Evolutionary conservation across 208 protist genomes (phyloP).

Genomic region (Acanthamoeba pearcei): DNA sequence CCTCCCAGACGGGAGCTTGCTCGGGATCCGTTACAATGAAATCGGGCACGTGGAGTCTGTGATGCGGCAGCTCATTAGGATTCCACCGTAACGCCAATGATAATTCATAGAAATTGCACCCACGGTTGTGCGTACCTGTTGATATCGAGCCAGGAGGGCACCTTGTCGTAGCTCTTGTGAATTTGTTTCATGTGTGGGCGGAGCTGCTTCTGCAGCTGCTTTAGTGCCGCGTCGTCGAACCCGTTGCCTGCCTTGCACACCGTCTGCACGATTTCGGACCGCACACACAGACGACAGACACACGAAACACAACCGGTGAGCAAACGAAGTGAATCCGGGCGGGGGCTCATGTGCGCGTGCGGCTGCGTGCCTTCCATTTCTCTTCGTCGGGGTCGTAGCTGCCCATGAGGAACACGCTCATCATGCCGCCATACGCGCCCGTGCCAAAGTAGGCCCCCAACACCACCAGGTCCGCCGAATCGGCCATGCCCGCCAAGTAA

Average conservation of each 20-base stretch:
- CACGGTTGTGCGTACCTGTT: too few relatives aligned
- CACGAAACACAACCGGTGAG: background rate
- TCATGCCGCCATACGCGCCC: conserved; percentile 88
- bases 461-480: conserved; percentile 91
- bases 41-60: conserved; percentile 86
- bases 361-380: conserved; percentile 84
- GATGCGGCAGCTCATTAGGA: too few relatives aligned
- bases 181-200: conserved; percentile 81
- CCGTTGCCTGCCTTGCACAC: conserved; percentile 91
- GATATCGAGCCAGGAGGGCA: conserved; percentile 88
- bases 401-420: conserved; percentile 91
- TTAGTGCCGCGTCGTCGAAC: conserved; percentile 87
- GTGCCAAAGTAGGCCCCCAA: conserved; percentile 92
- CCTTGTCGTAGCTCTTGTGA: conserved; percentile 46
- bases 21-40: conserved; percentile 87
- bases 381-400: conserved; percentile 84
- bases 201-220: conserved; percentile 87
- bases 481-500: conserved; percentile 91
- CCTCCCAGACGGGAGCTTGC: conserved; percentile 89
- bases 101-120: too few relatives aligned
- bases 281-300: background rate
- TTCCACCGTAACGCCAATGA: too few relatives aligned
- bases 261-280: conserved; percentile 10
- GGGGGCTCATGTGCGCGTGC: too few relatives aligned
- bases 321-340: background rate